These are phyloP conservation scores for Quercus mongolica DNA, from an alignment of 306 rosid species.

Conservation along the genomic window DNA sequence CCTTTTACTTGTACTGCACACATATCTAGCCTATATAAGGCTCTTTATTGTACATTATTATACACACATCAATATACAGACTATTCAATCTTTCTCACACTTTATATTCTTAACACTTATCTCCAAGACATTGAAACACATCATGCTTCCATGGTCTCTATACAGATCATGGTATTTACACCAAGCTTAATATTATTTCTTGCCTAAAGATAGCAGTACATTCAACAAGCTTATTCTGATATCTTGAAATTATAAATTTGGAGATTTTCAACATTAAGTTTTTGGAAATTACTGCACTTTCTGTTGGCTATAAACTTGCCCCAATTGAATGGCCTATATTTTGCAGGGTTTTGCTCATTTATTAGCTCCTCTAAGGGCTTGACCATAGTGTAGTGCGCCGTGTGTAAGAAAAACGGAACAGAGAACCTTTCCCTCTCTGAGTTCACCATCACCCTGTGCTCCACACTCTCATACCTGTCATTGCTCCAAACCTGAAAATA, in stretches of 20 bases:
- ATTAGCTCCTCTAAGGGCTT: constrained; percentile 41
- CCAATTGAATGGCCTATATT: constrained; percentile 48
- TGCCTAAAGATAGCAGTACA: not conserved
- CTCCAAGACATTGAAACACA: no score
- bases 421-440: constrained; percentile 11
- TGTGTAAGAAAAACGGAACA: constrained; percentile 51
- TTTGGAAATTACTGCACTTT: constrained; percentile 35
- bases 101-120: no score
- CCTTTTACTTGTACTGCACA: no score
- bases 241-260: constrained; percentile 44
- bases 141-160: no score
- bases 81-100: no score
- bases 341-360: constrained; percentile 37
- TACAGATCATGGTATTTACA: not conserved
- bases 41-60: no score
- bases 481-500: constrained; percentile 73
- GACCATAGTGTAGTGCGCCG: constrained; percentile 48
- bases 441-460: constrained; percentile 57
- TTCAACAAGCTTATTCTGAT: not conserved
- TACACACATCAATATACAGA: no score
- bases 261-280: constrained; percentile 42
- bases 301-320: constrained; percentile 47
- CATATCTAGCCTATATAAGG: no score
- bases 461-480: constrained; percentile 59
- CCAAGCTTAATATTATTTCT: not conserved